These are phyloP conservation scores for Eimeria necatrix DNA, from an alignment of 169 alveolate genomes.

Conservation along the genomic window DNA sequence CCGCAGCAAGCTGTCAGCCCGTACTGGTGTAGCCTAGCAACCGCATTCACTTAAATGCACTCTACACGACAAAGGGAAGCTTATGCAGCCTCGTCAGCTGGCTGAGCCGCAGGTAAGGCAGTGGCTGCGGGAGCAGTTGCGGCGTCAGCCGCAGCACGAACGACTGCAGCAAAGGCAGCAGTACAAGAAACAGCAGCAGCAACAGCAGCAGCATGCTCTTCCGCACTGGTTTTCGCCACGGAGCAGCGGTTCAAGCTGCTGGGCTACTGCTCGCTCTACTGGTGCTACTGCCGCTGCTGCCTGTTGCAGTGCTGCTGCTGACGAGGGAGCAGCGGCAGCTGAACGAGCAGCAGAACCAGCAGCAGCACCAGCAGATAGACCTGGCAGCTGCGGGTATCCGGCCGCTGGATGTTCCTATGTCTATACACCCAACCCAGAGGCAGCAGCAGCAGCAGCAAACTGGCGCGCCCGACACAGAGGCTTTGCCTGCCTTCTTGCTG, in stretches of 20 bases:
- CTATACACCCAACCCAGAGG: slow-evolving; percentile 24
- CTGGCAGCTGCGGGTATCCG: slow-evolving; percentile 74
- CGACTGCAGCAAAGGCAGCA: neutral
- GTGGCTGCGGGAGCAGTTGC: slow-evolving; percentile 12
- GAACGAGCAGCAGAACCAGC: slow-evolving; percentile 68
- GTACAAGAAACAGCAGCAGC: slow-evolving; percentile 42
- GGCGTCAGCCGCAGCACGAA: neutral
- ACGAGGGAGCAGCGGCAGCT: slow-evolving; percentile 74
- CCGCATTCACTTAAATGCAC: slow-evolving; percentile 40
- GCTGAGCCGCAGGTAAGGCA: slow-evolving; percentile 4
- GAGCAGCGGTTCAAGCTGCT: slow-evolving; percentile 78
- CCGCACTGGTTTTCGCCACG: slow-evolving; percentile 78
- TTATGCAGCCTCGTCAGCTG: slow-evolving; percentile 1
- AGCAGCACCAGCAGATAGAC: slow-evolving; percentile 65
- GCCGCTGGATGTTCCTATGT: slow-evolving; percentile 63
- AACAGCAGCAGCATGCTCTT: slow-evolving; percentile 72
- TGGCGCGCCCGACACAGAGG: slow-evolving; percentile 37
- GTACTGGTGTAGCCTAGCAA: neutral
- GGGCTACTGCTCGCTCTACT: slow-evolving; percentile 68
- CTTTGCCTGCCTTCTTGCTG: slow-evolving; percentile 12
- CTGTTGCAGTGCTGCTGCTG: slow-evolving; percentile 73
- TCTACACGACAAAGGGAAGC: neutral
- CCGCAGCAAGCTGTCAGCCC: slow-evolving; percentile 16
- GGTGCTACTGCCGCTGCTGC: slow-evolving; percentile 74
- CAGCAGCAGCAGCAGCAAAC: slow-evolving; percentile 50